Conservation (phyloP, 305 asterid genomes). For the Ajuga reptans region DNA sequence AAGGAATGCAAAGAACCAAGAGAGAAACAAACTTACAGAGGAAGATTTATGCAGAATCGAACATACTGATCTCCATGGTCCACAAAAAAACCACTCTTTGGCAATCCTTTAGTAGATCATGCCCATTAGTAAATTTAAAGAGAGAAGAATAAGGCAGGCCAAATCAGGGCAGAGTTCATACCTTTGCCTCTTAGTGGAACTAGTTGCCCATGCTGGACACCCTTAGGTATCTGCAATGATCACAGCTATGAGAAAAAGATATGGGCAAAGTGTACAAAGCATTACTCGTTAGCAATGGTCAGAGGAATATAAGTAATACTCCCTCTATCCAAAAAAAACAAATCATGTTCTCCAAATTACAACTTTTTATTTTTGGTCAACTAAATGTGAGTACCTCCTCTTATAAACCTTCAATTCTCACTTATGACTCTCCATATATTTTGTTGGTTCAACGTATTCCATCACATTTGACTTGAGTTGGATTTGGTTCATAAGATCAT, state of each 20-base stretch:
- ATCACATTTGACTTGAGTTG: too few species aligned
- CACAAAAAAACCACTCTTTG: conserved; percentile 59
- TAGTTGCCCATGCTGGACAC: conserved; percentile 86
- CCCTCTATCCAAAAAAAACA: too few species aligned
- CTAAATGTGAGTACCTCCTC: too few species aligned
- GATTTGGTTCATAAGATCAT: too few species aligned
- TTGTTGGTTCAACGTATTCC: too few species aligned
- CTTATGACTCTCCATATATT: too few species aligned
- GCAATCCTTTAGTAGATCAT: conserved; percentile 51
- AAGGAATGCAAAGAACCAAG: conserved; percentile 13
- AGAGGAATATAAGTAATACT: too few species aligned
- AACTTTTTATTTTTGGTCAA: too few species aligned
- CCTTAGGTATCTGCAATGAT: conserved; percentile 67
- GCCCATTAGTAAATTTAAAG: conserved; percentile 24
- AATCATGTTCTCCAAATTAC: too few species aligned
- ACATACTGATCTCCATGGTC: conserved; percentile 78
- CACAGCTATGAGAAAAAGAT: conserved; percentile 23
- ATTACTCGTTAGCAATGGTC: background rate
- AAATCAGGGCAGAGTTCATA: conserved; percentile 26
- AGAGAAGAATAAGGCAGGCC: background rate
- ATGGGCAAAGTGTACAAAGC: conserved; percentile 13
- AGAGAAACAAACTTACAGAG: conserved; percentile 48
- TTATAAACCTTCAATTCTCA: too few species aligned
- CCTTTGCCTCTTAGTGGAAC: conserved; percentile 78
- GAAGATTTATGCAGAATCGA: conserved; percentile 70